Conservation (phyloP, 1,139 yeast genomes). For the Kodamaea anthophila region DNA sequence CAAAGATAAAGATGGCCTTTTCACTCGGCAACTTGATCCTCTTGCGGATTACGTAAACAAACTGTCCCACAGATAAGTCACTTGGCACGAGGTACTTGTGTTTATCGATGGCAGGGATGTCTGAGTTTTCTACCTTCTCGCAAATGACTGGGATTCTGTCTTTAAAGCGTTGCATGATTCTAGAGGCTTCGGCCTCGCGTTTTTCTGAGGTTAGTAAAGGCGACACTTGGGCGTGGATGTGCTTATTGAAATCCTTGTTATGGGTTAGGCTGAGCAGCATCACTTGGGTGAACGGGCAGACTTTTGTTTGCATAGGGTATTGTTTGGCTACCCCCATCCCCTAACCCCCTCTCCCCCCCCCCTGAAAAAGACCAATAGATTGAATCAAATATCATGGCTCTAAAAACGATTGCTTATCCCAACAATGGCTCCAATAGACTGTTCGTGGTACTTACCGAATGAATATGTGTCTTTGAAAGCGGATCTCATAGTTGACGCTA, state of each 20-base stretch:
- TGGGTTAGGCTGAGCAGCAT: too few species aligned
- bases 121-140: conserved; percentile 95
- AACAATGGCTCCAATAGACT: too few species aligned
- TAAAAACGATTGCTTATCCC: too few species aligned
- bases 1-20: conserved; percentile 95
- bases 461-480: conserved; percentile 92
- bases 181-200: conserved; percentile 91
- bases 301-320: too few species aligned
- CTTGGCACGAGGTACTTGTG: conserved; percentile 95
- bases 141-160: conserved; percentile 96
- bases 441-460: conserved; percentile 65
- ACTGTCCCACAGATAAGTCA: conserved; percentile 94
- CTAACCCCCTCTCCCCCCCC: too few species aligned
- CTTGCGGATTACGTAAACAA: conserved; percentile 93
- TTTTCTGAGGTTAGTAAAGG: conserved; percentile 47
- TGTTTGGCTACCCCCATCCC: too few species aligned
- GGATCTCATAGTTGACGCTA: conserved; percentile 55
- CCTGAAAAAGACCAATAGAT: too few species aligned
- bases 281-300: too few species aligned
- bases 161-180: conserved; percentile 82
- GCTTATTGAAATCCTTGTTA: too few species aligned
- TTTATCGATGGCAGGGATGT: conserved; percentile 93
- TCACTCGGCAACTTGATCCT: conserved; percentile 94
- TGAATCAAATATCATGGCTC: too few species aligned
- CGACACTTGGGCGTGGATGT: too few species aligned